Base-by-base conservation (phyloP, 2,329 filamentous ascomycete genomes). In the Ascochyta koolunga region DNA sequence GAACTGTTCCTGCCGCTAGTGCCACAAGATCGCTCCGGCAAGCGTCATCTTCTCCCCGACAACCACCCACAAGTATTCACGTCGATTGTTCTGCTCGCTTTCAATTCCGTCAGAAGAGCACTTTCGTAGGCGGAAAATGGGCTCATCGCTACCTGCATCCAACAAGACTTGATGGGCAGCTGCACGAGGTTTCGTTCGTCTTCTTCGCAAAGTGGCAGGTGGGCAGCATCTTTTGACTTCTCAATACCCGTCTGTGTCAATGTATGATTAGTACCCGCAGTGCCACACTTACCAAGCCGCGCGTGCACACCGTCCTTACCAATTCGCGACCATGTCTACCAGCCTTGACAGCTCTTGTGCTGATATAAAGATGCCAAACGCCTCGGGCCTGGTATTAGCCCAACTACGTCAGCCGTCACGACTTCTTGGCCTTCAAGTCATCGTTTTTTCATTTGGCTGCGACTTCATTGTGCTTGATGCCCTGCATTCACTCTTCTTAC, bases 221-320 rank as follows among this genome's bases (percentile, higher is more conserved):
- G 29, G 21, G 31, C 46, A 42, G 46, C 37, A 49, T 31, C n/a
- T 44, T 37, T n/a, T n/a, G 19, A 11, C 16, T 19, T 40, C n/a
- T n/a, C 15, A 24, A 21, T 18, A 27, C 19, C 29, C 21, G 8
- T 36, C 16, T 40, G 35, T 19, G 25, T 15, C 31, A 39, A 22
- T 49, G 45, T 49, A 44, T 21, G 36, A 42, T 43, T 33, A 31
- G 46, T 39, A 44, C 39, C 51, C 51, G 45, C 44, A 45, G 18
- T 32, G 21, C 27, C 15, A 35, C 21, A 40, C 18, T 27, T 29
- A 39, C 44, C 45, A 54, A 54, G 45, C 24, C 21, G 31, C 27
- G n/a, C 38, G 33, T 45, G n/a, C 7, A 29, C 39, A 39, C 21
- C 19, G 27, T 38, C 22, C 39, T 32, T 48, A 44, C 38, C 8